phyloP scores from a whole-genome alignment of 192 early-diverging fungal genomes.

The Podila epicladia region DNA sequence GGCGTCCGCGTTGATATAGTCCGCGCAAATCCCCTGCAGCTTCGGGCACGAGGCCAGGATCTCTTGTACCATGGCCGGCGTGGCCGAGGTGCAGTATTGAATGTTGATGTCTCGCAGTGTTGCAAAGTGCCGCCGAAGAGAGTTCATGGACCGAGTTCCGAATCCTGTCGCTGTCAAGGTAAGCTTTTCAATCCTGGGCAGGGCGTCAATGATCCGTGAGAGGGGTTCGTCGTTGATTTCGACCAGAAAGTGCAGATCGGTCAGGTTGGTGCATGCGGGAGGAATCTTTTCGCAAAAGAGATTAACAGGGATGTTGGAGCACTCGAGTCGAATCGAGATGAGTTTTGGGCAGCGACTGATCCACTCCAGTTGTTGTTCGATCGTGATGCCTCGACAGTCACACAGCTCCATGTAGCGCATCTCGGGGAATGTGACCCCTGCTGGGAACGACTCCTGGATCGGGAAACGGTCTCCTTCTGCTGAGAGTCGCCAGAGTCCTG shows the following conservation, averaged over 20 bases:
- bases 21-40: conserved; percentile 25
- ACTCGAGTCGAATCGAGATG: conserved; percentile 24
- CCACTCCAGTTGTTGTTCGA: conserved; percentile 16
- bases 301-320: not conserved
- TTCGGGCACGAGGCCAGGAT: conserved; percentile 35
- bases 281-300: conserved; percentile 12
- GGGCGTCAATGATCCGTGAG: conserved; percentile 13
- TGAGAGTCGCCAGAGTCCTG: conserved; percentile 13
- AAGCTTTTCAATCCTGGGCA: conserved; percentile 31
- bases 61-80: conserved; percentile 18
- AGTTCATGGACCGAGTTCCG: conserved; percentile 1
- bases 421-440: conserved; percentile 18
- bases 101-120: conserved; percentile 33
- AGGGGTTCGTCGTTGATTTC: conserved; percentile 6
- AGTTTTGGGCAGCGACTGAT: conserved; percentile 30
- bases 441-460: not conserved
- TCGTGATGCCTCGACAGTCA: not conserved
- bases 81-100: conserved; percentile 5
- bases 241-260: conserved; percentile 10
- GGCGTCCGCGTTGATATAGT: conserved; percentile 3
- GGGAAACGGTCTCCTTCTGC: not conserved
- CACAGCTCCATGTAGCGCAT: conserved; percentile 20
- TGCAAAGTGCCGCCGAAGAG: conserved; percentile 31
- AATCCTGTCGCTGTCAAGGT: conserved; percentile 7
- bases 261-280: conserved; percentile 13